Conservation (phyloP, 257 asterid species). For the Capsicum baccatum region DNA sequence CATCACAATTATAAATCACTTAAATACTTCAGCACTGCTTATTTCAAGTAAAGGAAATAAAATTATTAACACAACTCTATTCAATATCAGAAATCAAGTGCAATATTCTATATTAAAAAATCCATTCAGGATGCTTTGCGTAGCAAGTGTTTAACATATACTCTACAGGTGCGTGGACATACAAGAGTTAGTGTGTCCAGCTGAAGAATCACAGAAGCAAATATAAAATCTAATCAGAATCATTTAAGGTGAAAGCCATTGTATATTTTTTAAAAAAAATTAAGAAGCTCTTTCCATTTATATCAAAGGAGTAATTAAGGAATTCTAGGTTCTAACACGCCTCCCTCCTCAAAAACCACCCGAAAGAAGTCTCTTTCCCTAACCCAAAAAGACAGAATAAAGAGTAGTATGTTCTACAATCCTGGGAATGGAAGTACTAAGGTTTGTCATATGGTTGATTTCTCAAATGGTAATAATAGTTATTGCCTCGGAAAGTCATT, state of each 20-base stretch:
- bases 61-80: conserved; percentile 7
- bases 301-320: background rate
- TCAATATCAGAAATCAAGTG: background rate
- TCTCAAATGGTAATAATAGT: background rate
- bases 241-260: background rate
- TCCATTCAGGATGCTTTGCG: background rate
- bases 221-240: background rate
- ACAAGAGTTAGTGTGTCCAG: background rate
- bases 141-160: background rate
- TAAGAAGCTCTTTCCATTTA: background rate
- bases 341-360: background rate
- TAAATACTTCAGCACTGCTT: conserved; percentile 37
- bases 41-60: conserved; percentile 18
- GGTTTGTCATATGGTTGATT: background rate
- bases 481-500: background rate
- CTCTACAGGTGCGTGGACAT: background rate
- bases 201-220: background rate
- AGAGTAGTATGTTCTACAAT: background rate
- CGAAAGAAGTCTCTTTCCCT: background rate
- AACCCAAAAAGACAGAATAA: no score
- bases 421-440: background rate
- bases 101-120: background rate
- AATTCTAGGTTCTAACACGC: background rate
- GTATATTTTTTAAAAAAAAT: background rate
- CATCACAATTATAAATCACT: conserved; percentile 49